Conservation (phyloP, 805 yeast genomes). For the Wickerhamiella azymoides region DNA sequence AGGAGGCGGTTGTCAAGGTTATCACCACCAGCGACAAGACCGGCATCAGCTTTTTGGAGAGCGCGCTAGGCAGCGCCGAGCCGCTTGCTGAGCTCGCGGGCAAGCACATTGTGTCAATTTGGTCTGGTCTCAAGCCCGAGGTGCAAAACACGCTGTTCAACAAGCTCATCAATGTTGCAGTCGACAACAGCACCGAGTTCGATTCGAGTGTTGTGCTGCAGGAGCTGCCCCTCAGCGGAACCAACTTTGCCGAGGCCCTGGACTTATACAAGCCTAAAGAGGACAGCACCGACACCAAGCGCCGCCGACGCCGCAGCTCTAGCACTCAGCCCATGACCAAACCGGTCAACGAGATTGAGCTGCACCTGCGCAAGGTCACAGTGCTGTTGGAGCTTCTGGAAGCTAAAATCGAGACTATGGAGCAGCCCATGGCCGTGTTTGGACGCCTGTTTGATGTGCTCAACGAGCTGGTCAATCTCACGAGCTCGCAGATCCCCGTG, state of each 20-base stretch:
- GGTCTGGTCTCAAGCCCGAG: conserved; percentile 41
- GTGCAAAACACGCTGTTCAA: conserved; percentile 44
- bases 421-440: conserved; percentile 19
- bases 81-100: conserved; percentile 33
- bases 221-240: conserved; percentile 45
- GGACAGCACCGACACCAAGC: conserved; percentile 11
- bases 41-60: conserved; percentile 49
- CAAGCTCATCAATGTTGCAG: conserved; percentile 43
- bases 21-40: conserved; percentile 50
- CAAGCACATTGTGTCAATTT: conserved; percentile 39
- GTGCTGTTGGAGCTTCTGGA: conserved; percentile 70
- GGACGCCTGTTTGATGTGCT: conserved; percentile 26
- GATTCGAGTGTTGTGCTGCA: conserved; percentile 36
- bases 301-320: conserved; percentile 64
- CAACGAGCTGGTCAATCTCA: conserved; percentile 38
- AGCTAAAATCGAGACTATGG: conserved; percentile 20
- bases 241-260: conserved; percentile 45
- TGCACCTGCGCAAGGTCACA: conserved; percentile 66
- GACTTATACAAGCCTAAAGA: conserved; percentile 38
- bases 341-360: conserved; percentile 36
- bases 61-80: conserved; percentile 32
- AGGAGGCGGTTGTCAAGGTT: conserved; percentile 40
- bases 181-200: conserved; percentile 27
- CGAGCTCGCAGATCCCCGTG: conserved; percentile 84
- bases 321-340: conserved; percentile 49